Conservation (phyloP, 345 rosid species). For the Heritiera littoralis region DNA sequence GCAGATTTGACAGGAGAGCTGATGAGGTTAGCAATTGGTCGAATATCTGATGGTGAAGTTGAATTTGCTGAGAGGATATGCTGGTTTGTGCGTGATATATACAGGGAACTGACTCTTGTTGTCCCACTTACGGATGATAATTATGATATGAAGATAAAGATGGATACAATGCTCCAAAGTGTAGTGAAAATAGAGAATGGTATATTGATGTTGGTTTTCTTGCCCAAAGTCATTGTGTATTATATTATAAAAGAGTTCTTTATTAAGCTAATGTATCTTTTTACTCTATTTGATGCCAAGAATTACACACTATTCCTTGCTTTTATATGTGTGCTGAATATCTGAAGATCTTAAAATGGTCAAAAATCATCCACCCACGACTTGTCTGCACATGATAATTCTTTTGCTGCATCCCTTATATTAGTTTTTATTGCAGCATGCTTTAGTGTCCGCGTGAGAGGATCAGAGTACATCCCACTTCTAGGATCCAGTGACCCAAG, state of each 20-base stretch:
- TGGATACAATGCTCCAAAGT: slow-evolving; percentile 92
- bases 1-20: slow-evolving; percentile 98
- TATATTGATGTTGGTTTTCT: slow-evolving; percentile 25
- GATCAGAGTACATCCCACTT: slow-evolving; percentile 71
- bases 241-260: background rate
- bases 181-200: slow-evolving; percentile 93
- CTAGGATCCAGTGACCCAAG: slow-evolving; percentile 61
- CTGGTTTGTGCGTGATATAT: slow-evolving; percentile 72
- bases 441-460: slow-evolving; percentile 83
- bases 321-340: background rate
- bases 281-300: background rate
- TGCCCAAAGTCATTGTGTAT: background rate
- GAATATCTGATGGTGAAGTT: slow-evolving; percentile 86
- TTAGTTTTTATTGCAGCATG: slow-evolving; percentile 58
- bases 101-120: slow-evolving; percentile 71
- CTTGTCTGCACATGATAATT: background rate
- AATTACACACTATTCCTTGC: background rate
- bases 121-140: slow-evolving; percentile 86
- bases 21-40: slow-evolving; percentile 92
- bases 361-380: background rate
- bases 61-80: slow-evolving; percentile 82
- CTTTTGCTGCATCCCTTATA: slow-evolving; percentile 18
- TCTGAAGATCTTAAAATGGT: background rate
- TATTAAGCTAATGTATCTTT: background rate
- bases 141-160: slow-evolving; percentile 84